A percentile compares a stretch with the other conserved stretches of the same genome.
Evolutionary conservation across 805 yeast species (phyloP).

Genomic region (Nakazawaea wyomingensis): DNA sequence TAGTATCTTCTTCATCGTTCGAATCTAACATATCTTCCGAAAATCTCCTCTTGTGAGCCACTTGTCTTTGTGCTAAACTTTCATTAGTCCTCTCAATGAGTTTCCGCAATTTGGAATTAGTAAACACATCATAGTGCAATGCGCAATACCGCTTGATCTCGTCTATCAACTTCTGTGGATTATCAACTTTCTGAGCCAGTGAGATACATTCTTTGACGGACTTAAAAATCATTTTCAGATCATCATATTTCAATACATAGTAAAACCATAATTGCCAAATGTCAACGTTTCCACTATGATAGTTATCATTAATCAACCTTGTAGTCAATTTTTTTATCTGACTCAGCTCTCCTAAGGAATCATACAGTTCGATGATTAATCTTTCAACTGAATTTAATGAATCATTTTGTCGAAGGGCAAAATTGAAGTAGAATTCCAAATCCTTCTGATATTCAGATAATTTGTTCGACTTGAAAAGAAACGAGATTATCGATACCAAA

Average conservation of each 20-base stretch:
- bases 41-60: background rate
- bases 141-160: constrained; percentile 37
- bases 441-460: constrained; percentile 18
- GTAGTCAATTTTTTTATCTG: constrained; percentile 24
- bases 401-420: constrained; percentile 28
- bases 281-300: constrained; percentile 32
- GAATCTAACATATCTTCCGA: constrained; percentile 4
- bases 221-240: constrained; percentile 18
- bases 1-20: constrained; percentile 13
- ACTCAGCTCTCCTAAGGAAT: constrained; percentile 24
- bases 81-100: constrained; percentile 9
- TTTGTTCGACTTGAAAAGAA: background rate
- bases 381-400: constrained; percentile 40
- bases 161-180: constrained; percentile 45
- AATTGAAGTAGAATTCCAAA: constrained; percentile 19
- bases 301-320: constrained; percentile 19
- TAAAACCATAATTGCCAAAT: constrained; percentile 42
- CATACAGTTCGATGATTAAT: constrained; percentile 30
- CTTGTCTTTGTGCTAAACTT: background rate
- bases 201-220: constrained; percentile 30
- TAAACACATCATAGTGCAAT: constrained; percentile 14
- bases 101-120: constrained; percentile 14
- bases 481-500: constrained; percentile 9
- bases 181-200: constrained; percentile 30
- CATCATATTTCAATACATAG: constrained; percentile 32